Percentiles rank a stretch among this genome's conserved stretches.
Conservation (phyloP, 768 basidiomycete genomes). For the Tephrocybe rancida region DNA sequence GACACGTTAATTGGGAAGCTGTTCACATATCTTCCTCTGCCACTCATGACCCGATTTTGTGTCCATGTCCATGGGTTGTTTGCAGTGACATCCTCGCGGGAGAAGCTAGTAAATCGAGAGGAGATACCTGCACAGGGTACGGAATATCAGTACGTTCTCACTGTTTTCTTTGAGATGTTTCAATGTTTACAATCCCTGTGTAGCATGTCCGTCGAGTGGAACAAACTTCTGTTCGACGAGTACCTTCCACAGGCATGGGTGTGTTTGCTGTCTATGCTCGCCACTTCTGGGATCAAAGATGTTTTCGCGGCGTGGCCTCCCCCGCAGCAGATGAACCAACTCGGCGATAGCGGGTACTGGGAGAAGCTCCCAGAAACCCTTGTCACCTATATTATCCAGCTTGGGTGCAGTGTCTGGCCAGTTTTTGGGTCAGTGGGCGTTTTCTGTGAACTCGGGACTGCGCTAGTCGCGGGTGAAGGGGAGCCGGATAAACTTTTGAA, state of each 20-base stretch:
- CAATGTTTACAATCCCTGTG: background rate
- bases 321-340: slow-evolving; percentile 25
- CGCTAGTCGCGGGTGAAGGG: slow-evolving; percentile 27
- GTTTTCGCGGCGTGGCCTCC: slow-evolving; percentile 46
- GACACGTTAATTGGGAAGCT: slow-evolving; percentile 35
- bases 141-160: slow-evolving; percentile 39
- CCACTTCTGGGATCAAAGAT: slow-evolving; percentile 22
- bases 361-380: slow-evolving; percentile 30
- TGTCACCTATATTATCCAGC: slow-evolving; percentile 25
- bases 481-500: slow-evolving; percentile 22
- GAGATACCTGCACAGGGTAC: slow-evolving; percentile 39
- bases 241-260: slow-evolving; percentile 50
- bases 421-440: slow-evolving; percentile 18
- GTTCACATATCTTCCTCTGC: slow-evolving; percentile 52
- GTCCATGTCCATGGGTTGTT: slow-evolving; percentile 50
- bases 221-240: slow-evolving; percentile 42
- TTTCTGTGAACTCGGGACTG: slow-evolving; percentile 15
- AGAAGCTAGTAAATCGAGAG: slow-evolving; percentile 42
- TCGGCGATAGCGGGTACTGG: slow-evolving; percentile 45
- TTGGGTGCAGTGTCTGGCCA: slow-evolving; percentile 38
- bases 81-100: slow-evolving; percentile 45
- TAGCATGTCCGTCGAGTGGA: slow-evolving; percentile 52
- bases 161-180: background rate
- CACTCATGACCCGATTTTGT: slow-evolving; percentile 45
- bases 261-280: slow-evolving; percentile 31